These are phyloP conservation scores for Penicillium sp. DNA, from an alignment of 2,329 filamentous ascomycete genomes.

Conservation along the genomic window DNA sequence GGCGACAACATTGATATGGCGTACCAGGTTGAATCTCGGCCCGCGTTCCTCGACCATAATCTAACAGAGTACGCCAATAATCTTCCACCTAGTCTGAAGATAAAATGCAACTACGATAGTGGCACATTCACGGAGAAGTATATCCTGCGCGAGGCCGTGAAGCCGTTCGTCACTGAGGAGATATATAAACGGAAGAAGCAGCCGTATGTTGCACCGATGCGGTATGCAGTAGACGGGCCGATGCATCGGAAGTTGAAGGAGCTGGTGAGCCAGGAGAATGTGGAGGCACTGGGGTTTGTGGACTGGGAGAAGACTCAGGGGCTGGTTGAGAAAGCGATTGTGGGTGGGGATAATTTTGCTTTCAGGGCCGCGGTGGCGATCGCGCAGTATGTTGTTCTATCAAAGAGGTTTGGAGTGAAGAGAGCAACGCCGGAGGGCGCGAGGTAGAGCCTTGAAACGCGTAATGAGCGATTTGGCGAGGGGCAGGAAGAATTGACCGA, in stretches of 20 bases:
- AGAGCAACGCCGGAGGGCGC: constrained; percentile 27
- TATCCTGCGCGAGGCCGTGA: constrained; percentile 56
- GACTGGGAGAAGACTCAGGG: constrained; percentile 36
- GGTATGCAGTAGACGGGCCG: constrained; percentile 50
- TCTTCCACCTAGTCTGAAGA: constrained; percentile 37
- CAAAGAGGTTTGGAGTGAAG: constrained; percentile 48
- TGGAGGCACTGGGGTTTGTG: constrained; percentile 48
- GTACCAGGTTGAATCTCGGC: constrained; percentile 33
- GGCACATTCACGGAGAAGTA: constrained; percentile 52
- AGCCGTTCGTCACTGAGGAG: constrained; percentile 58
- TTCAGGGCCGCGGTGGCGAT: constrained; percentile 42
- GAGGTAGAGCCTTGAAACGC: background rate
- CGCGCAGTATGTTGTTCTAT: constrained; percentile 51
- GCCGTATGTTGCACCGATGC: constrained; percentile 53
- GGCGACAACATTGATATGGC: constrained; percentile 32
- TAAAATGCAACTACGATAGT: constrained; percentile 19
- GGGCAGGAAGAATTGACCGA: too few species aligned
- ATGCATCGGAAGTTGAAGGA: constrained; percentile 40
- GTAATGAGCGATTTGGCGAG: too few species aligned
- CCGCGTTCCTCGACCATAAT: constrained; percentile 38
- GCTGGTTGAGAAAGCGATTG: constrained; percentile 36
- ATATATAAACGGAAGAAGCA: constrained; percentile 57
- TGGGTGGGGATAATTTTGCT: background rate
- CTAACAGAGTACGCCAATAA: constrained; percentile 36
- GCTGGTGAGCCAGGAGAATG: constrained; percentile 42